A percentile compares a stretch with the other conserved stretches of the same genome.
Conservation (phyloP, 495 filamentous ascomycete species). For the Xylaria castorea region DNA sequence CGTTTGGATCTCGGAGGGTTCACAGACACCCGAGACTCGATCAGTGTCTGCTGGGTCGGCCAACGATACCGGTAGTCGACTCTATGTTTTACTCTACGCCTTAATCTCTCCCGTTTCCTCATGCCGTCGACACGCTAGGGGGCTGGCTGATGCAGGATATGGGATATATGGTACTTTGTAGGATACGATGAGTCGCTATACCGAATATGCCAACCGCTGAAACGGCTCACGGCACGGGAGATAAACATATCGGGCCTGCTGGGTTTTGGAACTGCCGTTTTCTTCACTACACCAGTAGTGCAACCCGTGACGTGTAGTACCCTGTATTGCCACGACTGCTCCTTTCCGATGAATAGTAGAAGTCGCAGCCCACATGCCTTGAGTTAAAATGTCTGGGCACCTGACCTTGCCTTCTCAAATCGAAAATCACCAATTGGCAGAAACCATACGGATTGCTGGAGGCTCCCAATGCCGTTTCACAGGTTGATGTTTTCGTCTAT, state of each 20-base stretch:
- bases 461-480: not conserved
- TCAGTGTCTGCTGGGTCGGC: constrained; percentile 40
- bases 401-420: too few relatives aligned
- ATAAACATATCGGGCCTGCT: not conserved
- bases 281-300: not conserved
- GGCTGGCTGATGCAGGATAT: not conserved
- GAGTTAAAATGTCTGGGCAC: not conserved
- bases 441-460: not conserved
- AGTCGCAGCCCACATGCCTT: not conserved
- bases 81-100: not conserved
- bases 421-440: not conserved
- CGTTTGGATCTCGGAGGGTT: constrained; percentile 7
- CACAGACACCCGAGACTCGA: constrained; percentile 28
- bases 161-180: not conserved
- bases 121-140: constrained; percentile 26
- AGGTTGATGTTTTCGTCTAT: not conserved
- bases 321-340: not conserved
- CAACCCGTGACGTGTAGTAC: not conserved
- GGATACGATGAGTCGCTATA: not conserved
- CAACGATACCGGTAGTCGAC: constrained; percentile 40
- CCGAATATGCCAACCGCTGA: not conserved
- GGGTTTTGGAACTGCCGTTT: not conserved
- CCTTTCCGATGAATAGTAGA: not conserved
- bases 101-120: constrained; percentile 10
- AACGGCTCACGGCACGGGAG: not conserved